Evolutionary conservation across 768 basidiomycete species (phyloP), one percentile per base, ranked within the genome.

Genomic region (Gymnopilus junonius): DNA sequence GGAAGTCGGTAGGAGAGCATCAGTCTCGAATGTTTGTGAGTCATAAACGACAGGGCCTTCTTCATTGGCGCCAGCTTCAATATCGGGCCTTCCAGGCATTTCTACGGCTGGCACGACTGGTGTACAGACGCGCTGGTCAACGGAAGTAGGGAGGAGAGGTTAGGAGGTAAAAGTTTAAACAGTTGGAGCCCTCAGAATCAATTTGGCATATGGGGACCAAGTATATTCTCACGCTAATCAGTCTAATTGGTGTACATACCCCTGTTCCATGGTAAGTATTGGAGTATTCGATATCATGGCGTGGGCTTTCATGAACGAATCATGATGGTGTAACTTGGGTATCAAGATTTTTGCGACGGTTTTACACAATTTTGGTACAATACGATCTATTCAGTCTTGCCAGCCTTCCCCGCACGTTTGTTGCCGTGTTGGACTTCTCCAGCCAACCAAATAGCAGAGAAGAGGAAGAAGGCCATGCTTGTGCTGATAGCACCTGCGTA

Each of bases 401-500:
- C 67, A 15, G 72, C 73, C 61, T 83, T 82, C 8, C 71, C 75
- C 27, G 65, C 62, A 21, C 64, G 61, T 74, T 85, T 89, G 72
- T 79, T 85, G 66, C 79, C 79, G 68, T 88, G 89, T 64, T 80
- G 82, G n/a, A 85, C 85, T 54, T 94, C 94, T 21, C 92, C 94
- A 15, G 90, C 88, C 37, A 97, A 79, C 94, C 95, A 99, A 21
- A 97, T 72, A 0, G 87, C 86, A 11, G 90, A 89, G 77, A 99
- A 99, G 17, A 95, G 65, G 69, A 97, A 78, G 77, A 97, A 97
- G 0, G 86, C 94, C 1, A 87, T 74, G 67, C 91, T 91, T 0
- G 94, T 96, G 79, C 93, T 94, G 71, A 96, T 87, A 7, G 96
- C 94, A 35, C 95, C 93, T 0, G 83, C 81, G 67, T 99, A 99